Evolutionary conservation across 1,284 basidiomycete species (phyloP), one percentile per base, ranked within the genome.

Genomic region (Earliella scabrosa): DNA sequence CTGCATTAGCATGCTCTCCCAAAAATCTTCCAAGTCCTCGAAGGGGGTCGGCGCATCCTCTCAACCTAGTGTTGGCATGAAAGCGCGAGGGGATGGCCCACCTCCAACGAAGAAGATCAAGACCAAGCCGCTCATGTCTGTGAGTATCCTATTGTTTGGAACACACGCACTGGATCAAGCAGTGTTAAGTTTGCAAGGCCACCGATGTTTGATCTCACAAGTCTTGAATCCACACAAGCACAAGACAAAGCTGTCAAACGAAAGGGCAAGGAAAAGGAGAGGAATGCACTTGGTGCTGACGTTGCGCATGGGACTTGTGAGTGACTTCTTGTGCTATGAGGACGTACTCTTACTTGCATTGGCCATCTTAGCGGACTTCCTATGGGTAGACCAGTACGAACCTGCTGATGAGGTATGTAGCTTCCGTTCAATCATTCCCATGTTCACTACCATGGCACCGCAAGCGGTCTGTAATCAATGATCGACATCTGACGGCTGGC

Each of bases 311-410:
- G 18, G 47, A 44, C 16, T 16, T 26, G 14, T 43, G 23, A 43
- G 16, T 23, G 41, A 35, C 11, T 11, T 16, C 4, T 4, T 5
- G 20, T 23, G 11, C 9, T 41, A 23, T 16, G 29, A 31, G 29
- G 29, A 13, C 29, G n/a, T n/a, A 7, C 7, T 31, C 29, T 31
- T 31, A 31, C 3, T 41, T 18, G 14, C 16, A 24, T 41, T 16
- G n/a, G n/a, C 8, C 21, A 23, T 16, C 16, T 24, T 41, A 77
- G 81, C 82, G 49, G 77, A 80, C 47, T 68, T 71, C 27, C 74
- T 95, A 56, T 95, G 93, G 93, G 82, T 92, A 2, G 93, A 95
- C 64, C 79, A 78, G 24, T 92, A 89, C 62, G 85, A 85, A 61
- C 93, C 93, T 1, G 75, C 63, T 0, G 78, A 75, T 2, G 86